Conservation (phyloP, 2,329 filamentous ascomycete genomes). For the Falciphora oryzae region DNA sequence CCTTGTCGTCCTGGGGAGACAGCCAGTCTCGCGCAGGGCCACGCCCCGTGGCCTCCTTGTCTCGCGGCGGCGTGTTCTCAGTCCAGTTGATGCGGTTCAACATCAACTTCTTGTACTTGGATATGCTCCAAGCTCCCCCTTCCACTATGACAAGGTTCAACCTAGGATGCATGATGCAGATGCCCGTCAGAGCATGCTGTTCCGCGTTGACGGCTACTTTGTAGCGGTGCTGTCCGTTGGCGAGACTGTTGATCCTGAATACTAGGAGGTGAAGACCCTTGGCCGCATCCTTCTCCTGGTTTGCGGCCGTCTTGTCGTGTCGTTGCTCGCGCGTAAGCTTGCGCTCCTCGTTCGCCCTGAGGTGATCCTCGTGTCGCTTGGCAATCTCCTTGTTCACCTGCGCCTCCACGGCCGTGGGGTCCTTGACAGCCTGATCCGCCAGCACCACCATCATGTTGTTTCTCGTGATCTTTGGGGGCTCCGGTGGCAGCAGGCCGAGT, state of each 20-base stretch:
- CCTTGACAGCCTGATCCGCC: conserved; percentile 85
- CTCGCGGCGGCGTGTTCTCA: conserved; percentile 69
- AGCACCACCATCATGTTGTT: conserved; percentile 96
- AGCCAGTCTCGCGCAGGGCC: conserved; percentile 69
- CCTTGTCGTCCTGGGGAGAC: conserved; percentile 69
- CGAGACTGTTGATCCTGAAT: conserved; percentile 83
- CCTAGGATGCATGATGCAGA: conserved; percentile 86
- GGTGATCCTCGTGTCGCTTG: conserved; percentile 74
- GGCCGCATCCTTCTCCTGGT: conserved; percentile 82
- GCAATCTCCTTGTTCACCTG: conserved; percentile 90
- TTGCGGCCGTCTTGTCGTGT: conserved; percentile 72
- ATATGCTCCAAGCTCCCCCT: conserved; percentile 77
- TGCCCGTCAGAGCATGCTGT: conserved; percentile 77
- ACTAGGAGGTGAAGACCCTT: conserved; percentile 83
- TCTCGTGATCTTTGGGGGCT: conserved; percentile 94
- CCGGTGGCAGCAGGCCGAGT: conserved; percentile 81
- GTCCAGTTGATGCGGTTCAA: conserved; percentile 91
- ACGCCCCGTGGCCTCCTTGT: conserved; percentile 50
- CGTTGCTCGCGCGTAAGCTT: conserved; percentile 85
- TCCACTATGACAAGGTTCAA: conserved; percentile 89
- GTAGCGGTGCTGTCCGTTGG: conserved; percentile 88
- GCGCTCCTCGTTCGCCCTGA: conserved; percentile 72
- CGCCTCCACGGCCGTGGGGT: conserved; percentile 94
- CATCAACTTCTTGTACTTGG: conserved; percentile 88
- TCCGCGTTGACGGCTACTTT: conserved; percentile 92